A percentile compares a stretch with the other conserved stretches of the same genome.
These are phyloP conservation scores for Oidiodendron maius DNA, from an alignment of 495 filamentous ascomycete genomes.

Conservation along the genomic window DNA sequence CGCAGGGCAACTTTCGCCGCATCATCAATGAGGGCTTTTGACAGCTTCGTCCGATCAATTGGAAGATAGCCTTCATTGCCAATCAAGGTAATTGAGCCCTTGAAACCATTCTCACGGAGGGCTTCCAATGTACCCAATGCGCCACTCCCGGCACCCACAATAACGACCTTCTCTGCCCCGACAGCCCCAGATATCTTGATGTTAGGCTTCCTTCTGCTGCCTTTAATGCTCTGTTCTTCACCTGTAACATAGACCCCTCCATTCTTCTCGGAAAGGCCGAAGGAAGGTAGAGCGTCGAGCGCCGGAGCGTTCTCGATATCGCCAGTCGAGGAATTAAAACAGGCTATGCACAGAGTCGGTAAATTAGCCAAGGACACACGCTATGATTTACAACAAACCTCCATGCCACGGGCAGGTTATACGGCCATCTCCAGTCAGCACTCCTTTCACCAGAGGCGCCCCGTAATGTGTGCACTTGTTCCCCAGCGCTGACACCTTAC, in stretches of 20 bases:
- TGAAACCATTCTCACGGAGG: conserved; percentile 75
- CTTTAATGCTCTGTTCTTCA: conserved; percentile 74
- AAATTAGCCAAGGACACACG: not conserved
- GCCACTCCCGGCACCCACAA: conserved; percentile 88
- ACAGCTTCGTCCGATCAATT: conserved; percentile 92
- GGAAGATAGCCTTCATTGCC: conserved; percentile 77
- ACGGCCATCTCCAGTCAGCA: conserved; percentile 74
- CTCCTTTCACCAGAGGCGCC: conserved; percentile 77
- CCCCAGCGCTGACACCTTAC: conserved; percentile 70
- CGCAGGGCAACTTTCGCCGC: conserved; percentile 69
- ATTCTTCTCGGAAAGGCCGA: conserved; percentile 71
- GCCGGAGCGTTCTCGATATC: conserved; percentile 94
- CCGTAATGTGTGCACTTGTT: conserved; percentile 94
- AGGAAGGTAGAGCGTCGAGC: conserved; percentile 72
- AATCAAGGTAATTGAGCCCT: conserved; percentile 75
- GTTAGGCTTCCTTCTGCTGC: conserved; percentile 62
- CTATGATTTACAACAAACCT: conserved; percentile 43
- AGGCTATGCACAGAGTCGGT: conserved; percentile 47
- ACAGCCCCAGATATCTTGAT: conserved; percentile 54
- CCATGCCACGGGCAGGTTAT: conserved; percentile 95
- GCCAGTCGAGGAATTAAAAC: conserved; percentile 83
- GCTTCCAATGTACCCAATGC: conserved; percentile 73
- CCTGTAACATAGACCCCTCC: conserved; percentile 80
- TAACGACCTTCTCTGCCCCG: conserved; percentile 64
- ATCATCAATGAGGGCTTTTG: conserved; percentile 89